phyloP scores from a whole-genome alignment of 768 basidiomycete species.

The Kwoniella shandongensis region DNA sequence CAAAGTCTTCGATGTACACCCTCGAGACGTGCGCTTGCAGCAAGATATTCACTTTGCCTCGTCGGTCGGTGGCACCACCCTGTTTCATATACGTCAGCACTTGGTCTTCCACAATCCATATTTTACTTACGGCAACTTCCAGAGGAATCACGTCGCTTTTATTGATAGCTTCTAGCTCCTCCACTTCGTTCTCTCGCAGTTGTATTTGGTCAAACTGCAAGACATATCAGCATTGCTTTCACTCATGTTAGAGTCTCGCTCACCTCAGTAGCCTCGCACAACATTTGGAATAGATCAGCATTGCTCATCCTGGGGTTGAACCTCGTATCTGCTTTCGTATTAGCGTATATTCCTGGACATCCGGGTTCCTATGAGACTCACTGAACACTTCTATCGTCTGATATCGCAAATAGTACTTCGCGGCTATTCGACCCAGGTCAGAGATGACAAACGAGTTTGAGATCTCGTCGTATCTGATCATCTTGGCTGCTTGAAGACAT shows the following conservation, averaged over 20 bases:
- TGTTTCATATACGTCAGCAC: constrained; percentile 42
- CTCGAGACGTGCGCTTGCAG: constrained; percentile 86
- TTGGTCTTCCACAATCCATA: no score
- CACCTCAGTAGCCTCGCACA: constrained; percentile 89
- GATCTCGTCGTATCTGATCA: constrained; percentile 73
- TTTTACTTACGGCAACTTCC: constrained; percentile 66
- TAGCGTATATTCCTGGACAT: neutral
- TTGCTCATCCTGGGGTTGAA: constrained; percentile 85
- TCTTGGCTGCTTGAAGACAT: constrained; percentile 67
- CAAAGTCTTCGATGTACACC: constrained; percentile 84
- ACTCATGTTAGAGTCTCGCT: no score
- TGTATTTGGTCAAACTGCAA: constrained; percentile 89
- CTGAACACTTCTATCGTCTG: constrained; percentile 83
- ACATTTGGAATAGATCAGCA: constrained; percentile 82
- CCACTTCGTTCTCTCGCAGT: constrained; percentile 80
- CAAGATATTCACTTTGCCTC: constrained; percentile 90
- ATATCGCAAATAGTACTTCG: constrained; percentile 90
- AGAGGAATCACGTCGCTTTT: constrained; percentile 63
- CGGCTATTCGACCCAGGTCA: constrained; percentile 93
- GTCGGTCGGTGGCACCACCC: constrained; percentile 66
- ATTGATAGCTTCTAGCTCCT: constrained; percentile 74
- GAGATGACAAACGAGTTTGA: constrained; percentile 68
- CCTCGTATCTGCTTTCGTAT: constrained; percentile 55
- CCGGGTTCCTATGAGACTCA: constrained; percentile 24
- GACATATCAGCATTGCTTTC: no score